phyloP scores from a whole-genome alignment of 202 grass and related monocot species.

The Saccharum hybrid region DNA sequence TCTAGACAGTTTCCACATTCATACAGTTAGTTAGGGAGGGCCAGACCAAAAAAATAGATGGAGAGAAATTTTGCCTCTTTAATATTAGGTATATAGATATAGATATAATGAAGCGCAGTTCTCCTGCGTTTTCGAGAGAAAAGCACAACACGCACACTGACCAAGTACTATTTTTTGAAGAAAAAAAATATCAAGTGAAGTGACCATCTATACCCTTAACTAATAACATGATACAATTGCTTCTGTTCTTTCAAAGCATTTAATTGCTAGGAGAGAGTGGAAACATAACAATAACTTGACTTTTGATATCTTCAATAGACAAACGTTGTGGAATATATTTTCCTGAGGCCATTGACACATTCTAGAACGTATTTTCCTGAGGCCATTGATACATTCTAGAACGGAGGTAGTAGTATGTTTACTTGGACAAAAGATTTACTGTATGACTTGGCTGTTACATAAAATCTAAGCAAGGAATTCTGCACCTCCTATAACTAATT shows the following conservation, averaged over 20 bases:
- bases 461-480: slow-evolving; percentile 17
- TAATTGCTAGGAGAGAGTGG: background rate
- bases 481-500: slow-evolving; percentile 4
- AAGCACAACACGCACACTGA: background rate
- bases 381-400: background rate
- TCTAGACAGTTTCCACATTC: too few species aligned
- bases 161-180: background rate
- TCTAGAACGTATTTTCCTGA: background rate
- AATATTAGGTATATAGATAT: too few species aligned
- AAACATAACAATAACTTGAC: background rate
- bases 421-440: slow-evolving; percentile 18
- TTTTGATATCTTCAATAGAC: background rate
- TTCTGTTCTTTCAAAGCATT: background rate
- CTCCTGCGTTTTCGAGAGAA: too few species aligned
- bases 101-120: too few species aligned
- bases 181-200: background rate
- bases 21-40: too few species aligned
- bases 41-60: too few species aligned
- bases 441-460: slow-evolving; percentile 15
- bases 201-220: background rate
- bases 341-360: background rate
- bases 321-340: background rate
- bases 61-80: too few species aligned
- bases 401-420: slow-evolving; percentile 12
- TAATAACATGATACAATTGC: background rate